Evolutionary conservation across 352 stramenopile species (phyloP).

Genomic region (Globisporangium radiosum): DNA sequence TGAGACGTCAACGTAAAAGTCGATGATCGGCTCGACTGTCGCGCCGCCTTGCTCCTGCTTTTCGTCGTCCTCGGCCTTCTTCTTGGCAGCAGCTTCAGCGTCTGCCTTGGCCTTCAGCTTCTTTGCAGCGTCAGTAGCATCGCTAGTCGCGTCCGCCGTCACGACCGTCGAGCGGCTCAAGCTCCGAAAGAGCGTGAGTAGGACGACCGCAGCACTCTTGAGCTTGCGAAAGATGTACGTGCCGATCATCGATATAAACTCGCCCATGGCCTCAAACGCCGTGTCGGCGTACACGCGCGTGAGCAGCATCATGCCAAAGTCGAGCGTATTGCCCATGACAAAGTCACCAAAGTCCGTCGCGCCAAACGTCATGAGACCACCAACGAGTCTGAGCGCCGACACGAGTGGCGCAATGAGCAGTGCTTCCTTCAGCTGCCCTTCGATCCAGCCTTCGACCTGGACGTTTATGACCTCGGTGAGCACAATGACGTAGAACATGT

Average conservation of each 20-base stretch:
- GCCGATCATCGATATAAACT: conserved; percentile 42
- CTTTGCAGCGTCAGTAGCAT: conserved; percentile 10
- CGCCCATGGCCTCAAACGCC: conserved; percentile 67
- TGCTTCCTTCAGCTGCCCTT: conserved; percentile 87
- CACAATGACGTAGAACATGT: conserved; percentile 96
- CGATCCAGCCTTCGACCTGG: conserved; percentile 84
- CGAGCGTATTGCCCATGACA: conserved; percentile 91
- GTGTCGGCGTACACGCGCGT: conserved; percentile 90
- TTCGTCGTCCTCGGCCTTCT: conserved; percentile 34
- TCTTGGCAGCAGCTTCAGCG: conserved; percentile 15
- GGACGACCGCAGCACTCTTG: conserved; percentile 24
- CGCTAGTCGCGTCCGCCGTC: neutral
- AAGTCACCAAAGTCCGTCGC: conserved; percentile 96
- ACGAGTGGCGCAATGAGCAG: conserved; percentile 89
- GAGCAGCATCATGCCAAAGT: conserved; percentile 94
- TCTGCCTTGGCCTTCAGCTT: conserved; percentile 33
- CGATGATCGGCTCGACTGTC: conserved; percentile 96
- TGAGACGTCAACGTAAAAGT: conserved; percentile 88
- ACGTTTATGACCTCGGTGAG: conserved; percentile 88
- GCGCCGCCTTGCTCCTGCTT: conserved; percentile 62
- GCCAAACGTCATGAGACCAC: conserved; percentile 92
- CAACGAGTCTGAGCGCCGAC: conserved; percentile 85
- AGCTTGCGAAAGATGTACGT: conserved; percentile 29
- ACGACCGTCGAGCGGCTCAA: conserved; percentile 39
- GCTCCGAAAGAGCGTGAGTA: conserved; percentile 41